Percentiles rank a stretch among this genome's conserved stretches.
These are phyloP conservation scores for Annulohypoxylon stygium DNA, from an alignment of 495 filamentous ascomycete species.

Conservation along the genomic window DNA sequence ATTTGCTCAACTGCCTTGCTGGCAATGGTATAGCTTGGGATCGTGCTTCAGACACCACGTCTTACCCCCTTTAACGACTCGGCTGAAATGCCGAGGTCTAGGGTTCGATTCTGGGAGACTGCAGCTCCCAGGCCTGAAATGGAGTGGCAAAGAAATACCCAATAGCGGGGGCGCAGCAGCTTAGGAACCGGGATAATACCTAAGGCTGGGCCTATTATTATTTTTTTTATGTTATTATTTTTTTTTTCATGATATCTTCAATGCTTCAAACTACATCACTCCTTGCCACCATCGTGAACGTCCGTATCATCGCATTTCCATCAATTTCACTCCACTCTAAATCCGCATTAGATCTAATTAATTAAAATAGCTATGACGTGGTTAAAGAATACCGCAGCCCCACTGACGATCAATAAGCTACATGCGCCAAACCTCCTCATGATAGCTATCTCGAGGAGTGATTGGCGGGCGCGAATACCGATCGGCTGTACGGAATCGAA, in stretches of 20 bases:
- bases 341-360: neutral
- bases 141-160: constrained; percentile 1
- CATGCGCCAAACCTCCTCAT: neutral
- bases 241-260: neutral
- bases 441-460: neutral
- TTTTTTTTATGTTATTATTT: neutral
- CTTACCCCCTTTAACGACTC: neutral
- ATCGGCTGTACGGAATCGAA: neutral
- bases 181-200: neutral
- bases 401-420: neutral
- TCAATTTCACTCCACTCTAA: neutral
- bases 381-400: neutral
- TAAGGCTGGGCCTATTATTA: neutral
- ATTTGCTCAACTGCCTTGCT: neutral
- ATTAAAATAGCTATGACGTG: neutral
- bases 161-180: neutral
- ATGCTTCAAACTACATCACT: neutral
- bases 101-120: neutral
- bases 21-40: neutral
- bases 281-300: neutral
- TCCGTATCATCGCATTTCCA: too few relatives aligned
- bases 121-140: neutral
- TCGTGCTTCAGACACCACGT: neutral
- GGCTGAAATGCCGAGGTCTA: neutral
- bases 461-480: constrained; percentile 6